Evolutionary conservation across 306 rosid species (phyloP).

Genomic region (Vigna angularis): DNA sequence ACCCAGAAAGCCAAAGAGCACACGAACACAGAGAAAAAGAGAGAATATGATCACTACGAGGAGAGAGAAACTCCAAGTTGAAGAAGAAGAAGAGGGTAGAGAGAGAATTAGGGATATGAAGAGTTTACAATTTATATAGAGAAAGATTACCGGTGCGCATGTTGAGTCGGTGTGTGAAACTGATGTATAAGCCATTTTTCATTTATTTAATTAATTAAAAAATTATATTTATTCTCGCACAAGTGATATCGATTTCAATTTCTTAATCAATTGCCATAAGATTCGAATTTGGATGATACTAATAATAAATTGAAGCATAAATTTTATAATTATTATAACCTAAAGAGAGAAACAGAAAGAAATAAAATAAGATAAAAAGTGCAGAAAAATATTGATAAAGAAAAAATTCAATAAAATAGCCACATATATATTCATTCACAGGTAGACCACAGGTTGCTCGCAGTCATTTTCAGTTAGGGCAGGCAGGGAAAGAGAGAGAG

Average conservation of each 20-base stretch:
- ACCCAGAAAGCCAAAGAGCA: not conserved
- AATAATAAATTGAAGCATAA: no score
- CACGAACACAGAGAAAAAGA: not conserved
- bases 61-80: slow-evolving; percentile 9
- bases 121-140: slow-evolving; percentile 54
- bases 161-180: slow-evolving; percentile 72
- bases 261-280: no score
- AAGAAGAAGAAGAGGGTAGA: not conserved
- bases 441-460: slow-evolving; percentile 79
- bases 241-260: no score
- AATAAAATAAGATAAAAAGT: not conserved
- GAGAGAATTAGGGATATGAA: slow-evolving; percentile 14
- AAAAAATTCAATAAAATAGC: not conserved
- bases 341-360: not conserved
- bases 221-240: no score
- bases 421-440: slow-evolving; percentile 20
- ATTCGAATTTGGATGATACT: no score
- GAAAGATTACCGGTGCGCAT: slow-evolving; percentile 32
- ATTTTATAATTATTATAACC: no score
- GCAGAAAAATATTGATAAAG: not conserved
- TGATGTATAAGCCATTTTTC: slow-evolving; percentile 1
- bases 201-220: not conserved
- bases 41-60: slow-evolving; percentile 18
- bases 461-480: slow-evolving; percentile 89
- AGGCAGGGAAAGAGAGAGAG: slow-evolving; percentile 22